These are phyloP conservation scores for Solanum pimpinellifolium DNA, from an alignment of 257 asterid genomes.

Conservation along the genomic window DNA sequence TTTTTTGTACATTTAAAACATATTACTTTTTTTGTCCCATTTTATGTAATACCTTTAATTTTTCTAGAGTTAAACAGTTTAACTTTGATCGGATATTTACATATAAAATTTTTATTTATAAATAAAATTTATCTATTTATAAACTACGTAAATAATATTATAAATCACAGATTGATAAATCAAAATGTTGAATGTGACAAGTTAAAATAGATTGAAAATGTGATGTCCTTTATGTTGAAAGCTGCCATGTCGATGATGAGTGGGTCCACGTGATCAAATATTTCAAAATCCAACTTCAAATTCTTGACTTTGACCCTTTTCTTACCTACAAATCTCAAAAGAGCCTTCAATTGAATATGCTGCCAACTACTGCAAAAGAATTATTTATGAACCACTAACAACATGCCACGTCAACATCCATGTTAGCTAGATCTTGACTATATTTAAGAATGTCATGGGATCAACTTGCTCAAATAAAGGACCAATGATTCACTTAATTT, in stretches of 20 bases:
- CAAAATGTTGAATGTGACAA: background rate
- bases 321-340: background rate
- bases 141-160: no score
- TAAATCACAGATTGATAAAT: no score
- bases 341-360: background rate
- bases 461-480: background rate
- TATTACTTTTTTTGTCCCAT: no score
- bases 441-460: background rate
- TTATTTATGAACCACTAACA: background rate
- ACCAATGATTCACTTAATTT: background rate
- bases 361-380: background rate
- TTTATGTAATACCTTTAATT: no score
- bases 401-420: background rate
- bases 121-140: no score
- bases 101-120: no score
- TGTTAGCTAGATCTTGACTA: background rate
- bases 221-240: background rate
- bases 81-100: fast-evolving
- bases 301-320: background rate
- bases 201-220: background rate
- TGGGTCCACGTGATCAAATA: background rate
- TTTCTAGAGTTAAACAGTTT: no score
- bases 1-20: no score
- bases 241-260: background rate
- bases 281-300: background rate